Base-by-base conservation (phyloP, 2,329 filamentous ascomycete genomes). In the Alternaria gansuensis region DNA sequence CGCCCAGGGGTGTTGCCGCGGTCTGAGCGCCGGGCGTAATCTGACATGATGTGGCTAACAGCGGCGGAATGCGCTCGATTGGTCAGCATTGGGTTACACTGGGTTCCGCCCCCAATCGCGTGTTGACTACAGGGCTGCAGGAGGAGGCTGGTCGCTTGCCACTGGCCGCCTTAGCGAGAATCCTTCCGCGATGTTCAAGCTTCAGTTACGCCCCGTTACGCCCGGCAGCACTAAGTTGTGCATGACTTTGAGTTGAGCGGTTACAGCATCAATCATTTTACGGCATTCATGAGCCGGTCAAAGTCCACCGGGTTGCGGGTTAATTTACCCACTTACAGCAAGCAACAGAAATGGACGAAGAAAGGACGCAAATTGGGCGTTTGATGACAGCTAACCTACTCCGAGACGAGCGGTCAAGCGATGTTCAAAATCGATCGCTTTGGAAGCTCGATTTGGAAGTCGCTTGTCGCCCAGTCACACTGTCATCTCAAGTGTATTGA, bases 1-100 rank as follows among this genome's bases (percentile, higher is more conserved):
- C 23, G 29, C 48, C 36, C 33, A 51, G 34, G 60, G 52, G 54
- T 44, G 33, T 57, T 45, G 45, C 52, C 55, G 45, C 51, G 43
- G 54, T 52, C 44, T 40, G 51, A 58, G 62, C 58, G 63, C 60
- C 59, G 67, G 67, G 67, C 67, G 67, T 68, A 66, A 61, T 68
- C 68, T 70, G 57, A 70, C 66, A 57, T 65, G 45, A 69, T 66
- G 51, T 62, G 56, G 57, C 56, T 54, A 55, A 55, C 44, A 40
- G 39, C 39, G 43, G 33, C 58, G 63, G 49, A 59, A 63, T 54
- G 51, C 46, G 53, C 52, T 49, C 51, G 13, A 61, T 63, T 64
- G 59, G 63, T 51, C 54, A 44, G 50, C 29, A 33, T 24, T 14
- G 40, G 53, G 57, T 23, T 52, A 51, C 43, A 44, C 39, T 46